phyloP scores from a whole-genome alignment of 1,284 basidiomycete species.

The Ceratobasidium sp. region DNA sequence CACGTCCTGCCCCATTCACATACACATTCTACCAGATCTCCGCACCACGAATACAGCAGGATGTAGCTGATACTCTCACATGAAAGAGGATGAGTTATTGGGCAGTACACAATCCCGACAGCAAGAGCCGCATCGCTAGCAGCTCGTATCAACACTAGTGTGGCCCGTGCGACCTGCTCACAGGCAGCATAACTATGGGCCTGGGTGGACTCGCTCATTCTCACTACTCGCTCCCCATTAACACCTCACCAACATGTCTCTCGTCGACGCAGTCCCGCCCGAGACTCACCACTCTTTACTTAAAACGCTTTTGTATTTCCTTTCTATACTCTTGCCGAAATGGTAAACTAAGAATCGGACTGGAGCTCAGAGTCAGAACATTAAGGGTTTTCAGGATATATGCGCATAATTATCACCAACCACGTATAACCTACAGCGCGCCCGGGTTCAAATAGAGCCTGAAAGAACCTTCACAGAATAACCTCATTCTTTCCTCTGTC shows the following conservation, averaged over 20 bases:
- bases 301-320: too few species aligned
- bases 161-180: conserved; percentile 38
- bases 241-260: not conserved
- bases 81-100: conserved; percentile 48
- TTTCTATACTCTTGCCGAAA: too few species aligned
- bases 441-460: too few species aligned
- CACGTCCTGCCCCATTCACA: conserved; percentile 22
- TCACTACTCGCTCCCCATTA: conserved; percentile 47
- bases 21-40: conserved; percentile 22
- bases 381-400: not conserved
- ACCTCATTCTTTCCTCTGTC: conserved; percentile 33
- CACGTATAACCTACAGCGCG: not conserved
- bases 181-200: conserved; percentile 6
- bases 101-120: conserved; percentile 46
- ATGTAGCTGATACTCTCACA: conserved; percentile 48
- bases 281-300: too few species aligned
- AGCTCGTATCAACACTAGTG: not conserved
- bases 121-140: conserved; percentile 48
- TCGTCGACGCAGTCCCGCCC: not conserved
- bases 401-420: not conserved
- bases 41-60: conserved; percentile 36
- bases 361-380: too few species aligned
- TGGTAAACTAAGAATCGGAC: too few species aligned
- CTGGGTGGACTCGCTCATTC: too few species aligned
- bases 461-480: not conserved